Evolutionary conservation across 2,329 filamentous ascomycete species (phyloP).

Genomic region (Elsinoe ampelina): DNA sequence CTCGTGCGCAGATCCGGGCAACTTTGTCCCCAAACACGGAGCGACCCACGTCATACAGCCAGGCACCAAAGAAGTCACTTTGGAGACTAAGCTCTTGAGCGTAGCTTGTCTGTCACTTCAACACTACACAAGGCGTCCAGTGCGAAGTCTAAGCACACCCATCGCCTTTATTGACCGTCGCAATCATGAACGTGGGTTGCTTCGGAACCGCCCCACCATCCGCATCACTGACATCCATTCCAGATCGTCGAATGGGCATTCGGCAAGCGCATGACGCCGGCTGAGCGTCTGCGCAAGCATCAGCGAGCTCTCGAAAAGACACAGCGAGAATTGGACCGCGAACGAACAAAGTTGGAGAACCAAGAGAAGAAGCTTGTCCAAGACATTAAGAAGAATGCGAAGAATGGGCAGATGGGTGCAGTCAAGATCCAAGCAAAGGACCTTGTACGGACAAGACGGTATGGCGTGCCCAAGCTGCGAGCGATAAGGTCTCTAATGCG

Average conservation of each 20-base stretch:
- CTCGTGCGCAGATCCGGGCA: not conserved
- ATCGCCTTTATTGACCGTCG: not conserved
- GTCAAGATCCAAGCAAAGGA: constrained; percentile 98
- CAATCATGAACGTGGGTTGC: constrained; percentile 48
- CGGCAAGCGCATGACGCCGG: constrained; percentile 97
- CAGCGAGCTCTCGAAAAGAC: constrained; percentile 96
- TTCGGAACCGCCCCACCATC: not conserved
- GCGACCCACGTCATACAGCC: constrained; percentile 5
- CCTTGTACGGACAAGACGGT: constrained; percentile 80
- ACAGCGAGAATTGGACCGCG: constrained; percentile 89
- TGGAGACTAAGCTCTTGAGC: too few relatives aligned
- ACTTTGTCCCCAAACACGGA: constrained; percentile 1
- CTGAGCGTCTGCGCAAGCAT: constrained; percentile 83
- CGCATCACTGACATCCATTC: constrained; percentile 3
- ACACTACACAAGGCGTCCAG: too few relatives aligned
- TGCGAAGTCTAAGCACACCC: not conserved
- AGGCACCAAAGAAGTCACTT: not conserved
- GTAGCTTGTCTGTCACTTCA: too few relatives aligned
- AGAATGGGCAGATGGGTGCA: constrained; percentile 97
- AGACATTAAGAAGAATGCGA: constrained; percentile 97
- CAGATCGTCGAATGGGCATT: constrained; percentile 98
- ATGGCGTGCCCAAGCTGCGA: constrained; percentile 13
- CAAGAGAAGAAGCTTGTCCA: constrained; percentile 95
- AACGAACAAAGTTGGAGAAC: constrained; percentile 91
- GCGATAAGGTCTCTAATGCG: constrained; percentile 15